Evolutionary conservation across 176 grass and related monocot species (phyloP), one percentile per base, ranked within the genome.

Genomic region (Panicum miliaceum): DNA sequence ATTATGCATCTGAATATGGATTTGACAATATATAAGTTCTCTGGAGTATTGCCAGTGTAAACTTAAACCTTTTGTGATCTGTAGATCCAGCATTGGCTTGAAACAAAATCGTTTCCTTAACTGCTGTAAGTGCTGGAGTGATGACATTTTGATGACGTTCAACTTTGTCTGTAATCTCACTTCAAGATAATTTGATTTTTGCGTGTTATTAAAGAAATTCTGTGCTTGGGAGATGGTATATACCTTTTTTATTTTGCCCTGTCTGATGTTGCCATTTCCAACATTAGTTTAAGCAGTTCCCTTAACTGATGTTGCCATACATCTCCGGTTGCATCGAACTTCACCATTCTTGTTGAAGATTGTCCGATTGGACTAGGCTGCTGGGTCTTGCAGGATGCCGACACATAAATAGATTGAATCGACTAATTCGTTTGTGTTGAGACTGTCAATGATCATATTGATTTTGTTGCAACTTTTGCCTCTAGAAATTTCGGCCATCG

Each of bases 1-100:
- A 79, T 87, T 68, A 79, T 73, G 75, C 71, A 62, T 56, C 80
- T 61, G 26, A 51, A 75, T 80, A 73, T 84, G 80, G 25, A 86
- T 74, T 68, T 79, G 85, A 84, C 68, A 18, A 62, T 25, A 84
- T 63, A 87, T 84, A 63, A 79, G 25, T 45, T 71, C 1, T 84
- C 52, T 70, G 73, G 78, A 61, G 70, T 70, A 64, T 29, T 81
- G 65, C 48, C 53, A 76, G 66, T 85, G 43, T 75, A 46, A 69
- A 56, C 70, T 12, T 69, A 14, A 26, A 36, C 52, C 53, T 41
- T 75, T 51, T 59, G 42, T 76, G 52, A 61, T 45, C 36, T 64
- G 35, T 81, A 45, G 77, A n/a, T 70, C 52, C 3, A 19, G 64
- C 64, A 63, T 40, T 64, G 32, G 56, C 57, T 51, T 23, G 54